Conservation (phyloP, 2,329 filamentous ascomycete species). For the Ilyonectria robusta region DNA sequence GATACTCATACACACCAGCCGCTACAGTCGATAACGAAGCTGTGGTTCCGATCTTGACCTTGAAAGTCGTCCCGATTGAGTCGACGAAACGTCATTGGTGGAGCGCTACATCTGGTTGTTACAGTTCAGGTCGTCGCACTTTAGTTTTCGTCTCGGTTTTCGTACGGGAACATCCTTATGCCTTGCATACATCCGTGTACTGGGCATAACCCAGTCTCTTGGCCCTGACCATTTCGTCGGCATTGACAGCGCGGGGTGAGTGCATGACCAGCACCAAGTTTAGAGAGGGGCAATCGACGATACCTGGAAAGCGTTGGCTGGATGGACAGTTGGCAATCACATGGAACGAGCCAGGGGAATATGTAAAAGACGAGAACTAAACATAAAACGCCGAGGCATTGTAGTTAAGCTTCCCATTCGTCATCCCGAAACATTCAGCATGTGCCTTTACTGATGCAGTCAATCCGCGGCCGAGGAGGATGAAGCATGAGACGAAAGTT, state of each 20-base stretch:
- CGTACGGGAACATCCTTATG: too few relatives aligned
- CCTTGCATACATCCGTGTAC: too few relatives aligned
- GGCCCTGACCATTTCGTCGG: background rate
- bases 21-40: too few relatives aligned
- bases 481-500: background rate
- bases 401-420: background rate
- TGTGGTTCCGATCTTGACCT: too few relatives aligned
- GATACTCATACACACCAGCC: too few relatives aligned
- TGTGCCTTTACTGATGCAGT: background rate
- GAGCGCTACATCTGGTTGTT: too few relatives aligned
- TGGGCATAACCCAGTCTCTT: too few relatives aligned
- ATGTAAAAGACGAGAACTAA: background rate
- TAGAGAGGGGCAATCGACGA: background rate
- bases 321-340: background rate
- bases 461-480: too few relatives aligned
- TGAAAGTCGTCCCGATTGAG: too few relatives aligned
- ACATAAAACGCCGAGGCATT: background rate
- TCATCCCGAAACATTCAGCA: background rate
- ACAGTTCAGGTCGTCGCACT: too few relatives aligned
- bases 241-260: background rate
- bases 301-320: background rate
- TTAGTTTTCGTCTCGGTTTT: too few relatives aligned
- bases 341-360: background rate
- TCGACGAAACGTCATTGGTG: too few relatives aligned
- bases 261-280: background rate